Conservation (phyloP, 345 rosid species). For the Cardamine chenopodiifolia region DNA sequence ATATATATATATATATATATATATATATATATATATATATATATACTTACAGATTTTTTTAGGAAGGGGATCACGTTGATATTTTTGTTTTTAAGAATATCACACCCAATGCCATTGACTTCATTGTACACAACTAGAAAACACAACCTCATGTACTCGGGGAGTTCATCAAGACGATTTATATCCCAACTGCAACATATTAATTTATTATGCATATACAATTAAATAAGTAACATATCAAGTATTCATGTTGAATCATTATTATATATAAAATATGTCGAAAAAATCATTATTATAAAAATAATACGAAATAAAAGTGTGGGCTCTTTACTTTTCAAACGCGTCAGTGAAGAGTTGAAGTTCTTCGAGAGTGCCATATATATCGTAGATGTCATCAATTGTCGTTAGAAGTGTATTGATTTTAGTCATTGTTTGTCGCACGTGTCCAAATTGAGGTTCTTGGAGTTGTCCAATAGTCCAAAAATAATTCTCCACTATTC, state of each 20-base stretch:
- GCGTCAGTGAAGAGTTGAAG: constrained; percentile 46
- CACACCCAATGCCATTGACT: constrained; percentile 35
- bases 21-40: too few species aligned
- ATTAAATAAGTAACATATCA: not conserved
- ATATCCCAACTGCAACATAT: constrained; percentile 42
- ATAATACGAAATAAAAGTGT: not conserved
- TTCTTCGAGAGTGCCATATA: constrained; percentile 50
- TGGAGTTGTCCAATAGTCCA: constrained; percentile 40
- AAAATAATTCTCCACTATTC: constrained; percentile 48
- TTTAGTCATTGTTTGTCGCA: constrained; percentile 42
- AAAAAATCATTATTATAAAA: not conserved
- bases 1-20: too few species aligned
- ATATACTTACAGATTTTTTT: constrained; percentile 41
- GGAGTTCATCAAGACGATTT: constrained; percentile 28
- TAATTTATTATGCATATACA: not conserved
- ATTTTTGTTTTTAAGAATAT: constrained; percentile 21
- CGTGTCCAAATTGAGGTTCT: constrained; percentile 41
- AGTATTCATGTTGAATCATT: not conserved
- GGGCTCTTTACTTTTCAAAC: constrained; percentile 40
- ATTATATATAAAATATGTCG: too few species aligned
- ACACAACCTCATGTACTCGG: constrained; percentile 44
- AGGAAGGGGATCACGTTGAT: constrained; percentile 34
- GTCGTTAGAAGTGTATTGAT: constrained; percentile 28
- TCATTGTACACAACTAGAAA: constrained; percentile 42
- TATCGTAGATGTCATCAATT: constrained; percentile 51